Base-by-base conservation (phyloP, 495 filamentous ascomycete species). In the Tuber microsphaerosporum region DNA sequence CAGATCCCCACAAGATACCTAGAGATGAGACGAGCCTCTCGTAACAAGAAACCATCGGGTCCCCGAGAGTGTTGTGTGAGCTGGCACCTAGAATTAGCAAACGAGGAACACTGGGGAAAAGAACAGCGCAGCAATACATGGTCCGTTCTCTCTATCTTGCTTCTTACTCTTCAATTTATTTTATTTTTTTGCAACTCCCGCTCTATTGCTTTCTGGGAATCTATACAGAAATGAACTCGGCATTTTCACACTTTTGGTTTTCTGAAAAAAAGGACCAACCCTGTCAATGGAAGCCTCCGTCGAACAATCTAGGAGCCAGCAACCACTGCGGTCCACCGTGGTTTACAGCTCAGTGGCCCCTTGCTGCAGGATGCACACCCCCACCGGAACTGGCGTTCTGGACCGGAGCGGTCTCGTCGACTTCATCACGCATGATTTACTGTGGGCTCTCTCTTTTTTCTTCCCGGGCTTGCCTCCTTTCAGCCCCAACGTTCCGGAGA, bases 281-380 rank as follows among this genome's bases (percentile, higher is more conserved):
- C 61, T 74, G 72, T 73, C 77, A 73, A 79, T 79, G 77, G 77
- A 79, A 79, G 77, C 76, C 73, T 79, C 73, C 70, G 77, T 79
- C 76, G 77, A 79, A 79, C 77, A 79, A 79, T 79, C 77, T 79
- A 70, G 75, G 77, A 76, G 78, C 75, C 46, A 71, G 70, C 42
- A 69, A 71, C 73, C 71, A 70, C 76, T 77, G 76, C 72, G 70
- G 76, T 75, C 69, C 76, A 77, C 76, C 76, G 76, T 77, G 73
- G 51, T 74, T 75, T 79, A 79, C 77, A 79, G 74, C 77, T 71
- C 77, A 79, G 77, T 79, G 78, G 73, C 77, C 77, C 77, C 77
- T 79, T 79, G 77, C 77, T 79, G 77, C 77, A 79, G 75, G 76
- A 79, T 79, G 77, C 77, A 79, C 73, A 76, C 77, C 77, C 77